phyloP scores from a whole-genome alignment of 2,329 filamentous ascomycete species.

The Colletotrichum sp. region DNA sequence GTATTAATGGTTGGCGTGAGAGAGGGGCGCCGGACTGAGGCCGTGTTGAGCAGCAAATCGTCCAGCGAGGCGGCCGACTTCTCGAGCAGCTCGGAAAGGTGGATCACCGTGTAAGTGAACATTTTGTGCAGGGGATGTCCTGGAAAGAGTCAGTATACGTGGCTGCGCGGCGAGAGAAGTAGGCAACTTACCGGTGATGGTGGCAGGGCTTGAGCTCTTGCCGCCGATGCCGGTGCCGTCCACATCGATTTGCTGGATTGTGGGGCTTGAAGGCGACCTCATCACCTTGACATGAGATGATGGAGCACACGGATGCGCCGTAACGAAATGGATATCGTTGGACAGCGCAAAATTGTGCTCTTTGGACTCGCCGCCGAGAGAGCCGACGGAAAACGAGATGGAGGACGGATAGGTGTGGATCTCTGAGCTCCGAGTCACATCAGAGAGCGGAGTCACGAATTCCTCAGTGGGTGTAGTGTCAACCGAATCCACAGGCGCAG shows the following conservation, averaged over 20 bases:
- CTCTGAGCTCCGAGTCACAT: constrained; percentile 32
- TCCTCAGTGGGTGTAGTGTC: constrained; percentile 50
- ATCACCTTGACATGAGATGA: constrained; percentile 62
- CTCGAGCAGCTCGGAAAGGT: constrained; percentile 61
- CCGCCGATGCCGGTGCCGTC: constrained; percentile 48
- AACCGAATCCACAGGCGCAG: constrained; percentile 46
- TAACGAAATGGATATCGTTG: constrained; percentile 69
- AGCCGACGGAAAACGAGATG: constrained; percentile 42
- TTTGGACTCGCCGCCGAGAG: constrained; percentile 43
- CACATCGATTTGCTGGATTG: constrained; percentile 62
- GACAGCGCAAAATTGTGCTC: constrained; percentile 51
- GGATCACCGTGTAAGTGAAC: constrained; percentile 65
- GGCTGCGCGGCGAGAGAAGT: constrained; percentile 18
- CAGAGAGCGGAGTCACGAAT: constrained; percentile 42
- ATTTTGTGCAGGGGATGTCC: constrained; percentile 69
- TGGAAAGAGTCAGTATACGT: constrained; percentile 27
- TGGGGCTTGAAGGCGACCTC: constrained; percentile 64
- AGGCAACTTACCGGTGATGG: constrained; percentile 49
- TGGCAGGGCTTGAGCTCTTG: constrained; percentile 50
- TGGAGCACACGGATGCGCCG: constrained; percentile 68
- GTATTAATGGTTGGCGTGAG: constrained; percentile 31
- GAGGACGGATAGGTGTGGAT: constrained; percentile 45
- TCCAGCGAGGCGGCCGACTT: constrained; percentile 51
- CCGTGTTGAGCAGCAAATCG: constrained; percentile 47
- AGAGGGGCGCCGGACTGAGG: constrained; percentile 34